phyloP scores from a whole-genome alignment of 2,329 filamentous ascomycete species.

The Geoglossum cookeanum region DNA sequence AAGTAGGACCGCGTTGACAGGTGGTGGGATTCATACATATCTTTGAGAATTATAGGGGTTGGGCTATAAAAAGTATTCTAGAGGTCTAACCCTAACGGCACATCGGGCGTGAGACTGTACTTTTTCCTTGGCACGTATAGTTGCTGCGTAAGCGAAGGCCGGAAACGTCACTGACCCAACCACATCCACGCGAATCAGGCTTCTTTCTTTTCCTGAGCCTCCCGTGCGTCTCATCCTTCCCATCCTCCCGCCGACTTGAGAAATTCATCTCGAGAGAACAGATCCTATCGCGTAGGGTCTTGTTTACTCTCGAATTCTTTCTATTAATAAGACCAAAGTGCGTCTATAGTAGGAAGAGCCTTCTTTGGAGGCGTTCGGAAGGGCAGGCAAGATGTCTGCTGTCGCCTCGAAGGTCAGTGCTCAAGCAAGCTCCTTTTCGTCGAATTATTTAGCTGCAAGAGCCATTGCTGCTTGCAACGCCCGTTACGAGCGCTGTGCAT shows the following conservation, averaged over 20 bases:
- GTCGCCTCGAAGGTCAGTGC: neutral
- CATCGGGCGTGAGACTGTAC: neutral
- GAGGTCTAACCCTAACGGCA: neutral
- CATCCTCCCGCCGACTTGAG: neutral
- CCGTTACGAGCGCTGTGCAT: conserved; percentile 12
- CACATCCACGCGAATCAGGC: conserved; percentile 1
- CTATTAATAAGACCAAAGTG: conserved; percentile 14
- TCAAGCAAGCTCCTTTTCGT: neutral
- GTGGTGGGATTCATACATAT: too few species aligned
- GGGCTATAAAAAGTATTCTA: neutral
- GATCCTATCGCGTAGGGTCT: conserved; percentile 19
- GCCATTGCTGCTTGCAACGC: neutral
- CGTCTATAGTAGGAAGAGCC: conserved; percentile 20
- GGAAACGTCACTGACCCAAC: neutral
- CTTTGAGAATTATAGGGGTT: too few species aligned
- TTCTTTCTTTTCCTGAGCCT: conserved; percentile 2
- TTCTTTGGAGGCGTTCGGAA: conserved; percentile 20
- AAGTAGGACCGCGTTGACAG: too few species aligned
- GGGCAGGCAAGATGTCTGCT: conserved; percentile 6
- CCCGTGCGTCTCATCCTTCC: neutral
- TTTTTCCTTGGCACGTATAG: neutral
- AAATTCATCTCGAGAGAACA: conserved; percentile 17
- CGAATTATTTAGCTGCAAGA: neutral
- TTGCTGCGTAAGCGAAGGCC: conserved; percentile 2
- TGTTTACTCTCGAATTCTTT: conserved; percentile 17